A percentile compares a stretch with the other conserved stretches of the same genome.
Conservation (phyloP, 2,329 filamentous ascomycete genomes). For the Fusarium irregulare region DNA sequence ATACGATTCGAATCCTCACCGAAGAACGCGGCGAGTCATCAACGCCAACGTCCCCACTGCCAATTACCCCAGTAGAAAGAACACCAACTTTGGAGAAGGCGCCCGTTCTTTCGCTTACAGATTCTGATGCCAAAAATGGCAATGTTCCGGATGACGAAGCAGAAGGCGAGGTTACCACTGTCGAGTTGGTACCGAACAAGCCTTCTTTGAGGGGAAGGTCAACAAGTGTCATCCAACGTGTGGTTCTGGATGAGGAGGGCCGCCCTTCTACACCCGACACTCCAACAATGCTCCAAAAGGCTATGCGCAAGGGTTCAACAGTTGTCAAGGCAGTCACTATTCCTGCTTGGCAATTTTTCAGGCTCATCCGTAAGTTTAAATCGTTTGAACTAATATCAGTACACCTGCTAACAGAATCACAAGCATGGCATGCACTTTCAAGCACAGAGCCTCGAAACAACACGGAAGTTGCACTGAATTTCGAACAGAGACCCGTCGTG, state of each 20-base stretch:
- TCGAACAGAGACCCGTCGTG: slow-evolving; percentile 85
- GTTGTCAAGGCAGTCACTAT: slow-evolving; percentile 87
- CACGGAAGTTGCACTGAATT: slow-evolving; percentile 87
- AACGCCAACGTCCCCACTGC: slow-evolving; percentile 50
- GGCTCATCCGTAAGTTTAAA: slow-evolving; percentile 78
- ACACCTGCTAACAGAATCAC: slow-evolving; percentile 50
- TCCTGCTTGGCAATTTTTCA: slow-evolving; percentile 98
- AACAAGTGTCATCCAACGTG: slow-evolving; percentile 71
- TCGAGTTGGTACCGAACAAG: slow-evolving; percentile 46
- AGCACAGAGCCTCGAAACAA: slow-evolving; percentile 70
- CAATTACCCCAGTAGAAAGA: slow-evolving; percentile 43
- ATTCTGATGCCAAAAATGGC: slow-evolving; percentile 15
- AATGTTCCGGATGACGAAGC: slow-evolving; percentile 27
- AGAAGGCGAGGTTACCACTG: slow-evolving; percentile 32
- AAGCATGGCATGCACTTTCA: slow-evolving; percentile 83
- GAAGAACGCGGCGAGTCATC: slow-evolving; percentile 49
- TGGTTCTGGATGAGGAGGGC: slow-evolving; percentile 65
- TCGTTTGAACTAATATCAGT: neutral
- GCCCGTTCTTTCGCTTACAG: neutral
- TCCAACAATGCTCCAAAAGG: slow-evolving; percentile 56
- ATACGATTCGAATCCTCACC: slow-evolving; percentile 51
- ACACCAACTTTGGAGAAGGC: slow-evolving; percentile 34
- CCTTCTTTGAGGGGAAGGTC: slow-evolving; percentile 59
- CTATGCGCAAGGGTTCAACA: slow-evolving; percentile 59
- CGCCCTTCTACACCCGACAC: slow-evolving; percentile 57